A percentile compares a stretch with the other conserved stretches of the same genome.
These are phyloP conservation scores for Thelonectria blattea DNA, from an alignment of 2,329 filamentous ascomycete genomes.

Conservation along the genomic window DNA sequence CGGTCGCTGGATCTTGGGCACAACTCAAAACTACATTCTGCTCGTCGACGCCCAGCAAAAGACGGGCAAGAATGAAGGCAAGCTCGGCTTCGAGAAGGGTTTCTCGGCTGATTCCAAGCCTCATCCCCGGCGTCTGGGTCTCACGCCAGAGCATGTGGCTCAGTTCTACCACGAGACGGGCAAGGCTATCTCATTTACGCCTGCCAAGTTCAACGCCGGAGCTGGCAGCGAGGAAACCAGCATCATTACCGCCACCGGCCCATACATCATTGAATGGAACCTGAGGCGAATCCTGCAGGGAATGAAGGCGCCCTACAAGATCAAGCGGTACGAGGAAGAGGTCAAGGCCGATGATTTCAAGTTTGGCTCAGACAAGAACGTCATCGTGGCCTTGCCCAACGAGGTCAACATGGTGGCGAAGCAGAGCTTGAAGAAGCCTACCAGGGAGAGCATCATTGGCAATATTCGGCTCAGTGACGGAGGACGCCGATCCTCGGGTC, in stretches of 20 bases:
- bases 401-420: constrained; percentile 98
- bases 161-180: constrained; percentile 98
- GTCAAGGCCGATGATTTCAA: constrained; percentile 99
- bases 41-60: constrained; percentile 92
- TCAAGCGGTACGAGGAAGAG: constrained; percentile 94
- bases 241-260: constrained; percentile 95
- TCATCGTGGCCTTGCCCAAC: constrained; percentile 95
- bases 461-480: constrained; percentile 56
- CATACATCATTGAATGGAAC: constrained; percentile 96
- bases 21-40: constrained; percentile 91
- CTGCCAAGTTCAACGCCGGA: constrained; percentile 92
- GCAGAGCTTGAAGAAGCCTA: constrained; percentile 82
- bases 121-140: constrained; percentile 84
- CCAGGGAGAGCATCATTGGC: constrained; percentile 87
- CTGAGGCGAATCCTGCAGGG: constrained; percentile 86
- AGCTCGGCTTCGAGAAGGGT: constrained; percentile 94
- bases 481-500: constrained; percentile 56
- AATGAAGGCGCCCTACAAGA: constrained; percentile 87
- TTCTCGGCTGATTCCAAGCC: constrained; percentile 95
- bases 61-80: constrained; percentile 93
- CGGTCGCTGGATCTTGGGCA: constrained; percentile 93
- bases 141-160: constrained; percentile 90
- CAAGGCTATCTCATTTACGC: constrained; percentile 83
- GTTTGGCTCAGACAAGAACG: constrained; percentile 95
- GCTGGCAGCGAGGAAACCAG: constrained; percentile 83